These are phyloP conservation scores for Neobulgaria alba DNA, from an alignment of 2,329 filamentous ascomycete species.

Conservation along the genomic window DNA sequence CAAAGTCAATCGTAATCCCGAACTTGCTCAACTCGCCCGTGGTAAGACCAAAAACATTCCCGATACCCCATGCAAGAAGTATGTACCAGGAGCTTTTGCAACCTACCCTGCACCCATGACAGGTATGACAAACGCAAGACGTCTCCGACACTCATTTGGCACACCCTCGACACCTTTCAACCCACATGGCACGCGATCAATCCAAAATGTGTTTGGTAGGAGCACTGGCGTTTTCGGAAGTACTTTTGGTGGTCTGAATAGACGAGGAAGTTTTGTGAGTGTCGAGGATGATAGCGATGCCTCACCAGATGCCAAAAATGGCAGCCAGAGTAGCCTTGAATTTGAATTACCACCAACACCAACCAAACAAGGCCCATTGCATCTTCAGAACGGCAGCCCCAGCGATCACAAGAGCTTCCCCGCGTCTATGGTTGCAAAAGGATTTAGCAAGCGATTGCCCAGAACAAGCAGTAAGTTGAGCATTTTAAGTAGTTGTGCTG, in stretches of 20 bases:
- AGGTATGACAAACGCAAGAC: slow-evolving; percentile 50
- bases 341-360: slow-evolving; percentile 85
- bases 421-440: slow-evolving; percentile 20
- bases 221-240: slow-evolving; percentile 55
- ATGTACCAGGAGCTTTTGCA: slow-evolving; percentile 54
- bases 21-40: slow-evolving; percentile 47
- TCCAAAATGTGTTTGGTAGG: slow-evolving; percentile 42
- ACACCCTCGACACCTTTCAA: slow-evolving; percentile 77
- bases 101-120: slow-evolving; percentile 54
- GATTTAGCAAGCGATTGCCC: slow-evolving; percentile 19
- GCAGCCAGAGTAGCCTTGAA: slow-evolving; percentile 51
- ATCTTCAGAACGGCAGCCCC: slow-evolving; percentile 23
- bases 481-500: slow-evolving; percentile 20
- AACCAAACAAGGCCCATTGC: slow-evolving; percentile 57
- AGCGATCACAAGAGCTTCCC: slow-evolving; percentile 23
- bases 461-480: slow-evolving; percentile 31
- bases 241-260: slow-evolving; percentile 37
- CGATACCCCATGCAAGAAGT: slow-evolving; percentile 93
- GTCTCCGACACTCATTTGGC: slow-evolving; percentile 65
- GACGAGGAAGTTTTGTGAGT: slow-evolving; percentile 64
- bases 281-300: slow-evolving; percentile 56
- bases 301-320: slow-evolving; percentile 48
- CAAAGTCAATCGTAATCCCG: slow-evolving; percentile 80
- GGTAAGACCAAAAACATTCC: slow-evolving; percentile 63
- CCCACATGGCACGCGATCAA: slow-evolving; percentile 38